Evolutionary conservation across 768 basidiomycete genomes (phyloP), one percentile per base, ranked within the genome.

Genomic region (Phanerodontia chrysosporium): DNA sequence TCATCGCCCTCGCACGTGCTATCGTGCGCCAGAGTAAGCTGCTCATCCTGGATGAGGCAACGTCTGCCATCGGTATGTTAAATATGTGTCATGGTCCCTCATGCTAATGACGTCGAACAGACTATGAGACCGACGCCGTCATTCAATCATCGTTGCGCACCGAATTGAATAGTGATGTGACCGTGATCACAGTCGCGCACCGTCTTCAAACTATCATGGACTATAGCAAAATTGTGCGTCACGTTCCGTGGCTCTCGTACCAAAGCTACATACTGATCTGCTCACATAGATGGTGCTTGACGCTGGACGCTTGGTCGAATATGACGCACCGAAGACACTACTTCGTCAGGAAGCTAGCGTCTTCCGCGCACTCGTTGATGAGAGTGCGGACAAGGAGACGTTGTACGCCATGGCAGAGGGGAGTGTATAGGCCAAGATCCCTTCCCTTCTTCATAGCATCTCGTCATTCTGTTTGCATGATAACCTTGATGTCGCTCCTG

Each of bases 141-240:
- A 85, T 87, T 58, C 85, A 87, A 67, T 68, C 71, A 3, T 81
- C 82, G 2, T 77, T 87, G 55, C 74, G 83, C 6, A 74, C 73
- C 22, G 77, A 77, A 62, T 65, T 82, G 8, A 68, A 67, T 16
- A 66, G 66, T 14, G 77, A 72, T 45, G 75, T 76, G 0, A 85
- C 84, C 0, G 68, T 86, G 22, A 71, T 86, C 42, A 84, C 82
- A 14, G 76, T 87, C 45, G 85, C 84, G 1, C 83, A 85, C 66
- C 76, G 84, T 18, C 66, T 83, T 9, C 75, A 78, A 58, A 85
- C 80, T 4, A 80, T 86, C 59, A 83, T 83, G 74, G 83, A 84
- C 52, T 80, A 82, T 3, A 83, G 86, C 67, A 81, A 81, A 62
- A 81, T 85, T 49, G 75, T 84, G 58, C 51, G 68, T 62, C 21